A percentile compares a stretch with the other conserved stretches of the same genome.
phyloP scores from a whole-genome alignment of 208 protist species.

The Trypanosomatidae sp. region DNA sequence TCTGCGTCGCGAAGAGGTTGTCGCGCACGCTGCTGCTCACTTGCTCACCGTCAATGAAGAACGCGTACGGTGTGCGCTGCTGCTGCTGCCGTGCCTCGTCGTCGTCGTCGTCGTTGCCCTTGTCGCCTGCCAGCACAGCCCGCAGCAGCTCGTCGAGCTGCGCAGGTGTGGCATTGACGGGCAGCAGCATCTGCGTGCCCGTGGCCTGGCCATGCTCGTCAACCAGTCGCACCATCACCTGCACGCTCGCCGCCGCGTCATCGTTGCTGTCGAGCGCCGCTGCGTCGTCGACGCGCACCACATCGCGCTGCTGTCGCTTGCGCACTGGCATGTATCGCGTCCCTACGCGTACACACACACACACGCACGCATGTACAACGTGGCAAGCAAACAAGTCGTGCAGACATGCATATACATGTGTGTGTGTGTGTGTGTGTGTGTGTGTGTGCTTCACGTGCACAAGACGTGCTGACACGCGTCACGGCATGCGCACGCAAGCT shows the following conservation, averaged over 20 bases:
- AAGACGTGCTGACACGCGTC: too few relatives aligned
- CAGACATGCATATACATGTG: neutral
- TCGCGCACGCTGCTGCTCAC: constrained; percentile 80
- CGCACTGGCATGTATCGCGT: constrained; percentile 56
- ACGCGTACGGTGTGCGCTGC: constrained; percentile 88
- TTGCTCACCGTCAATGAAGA: constrained; percentile 93
- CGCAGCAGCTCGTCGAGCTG: constrained; percentile 84
- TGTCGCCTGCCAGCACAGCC: constrained; percentile 54
- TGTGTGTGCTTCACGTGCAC: too few relatives aligned
- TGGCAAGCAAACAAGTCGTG: neutral
- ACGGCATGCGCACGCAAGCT: too few relatives aligned
- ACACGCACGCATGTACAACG: neutral
- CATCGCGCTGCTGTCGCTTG: constrained; percentile 73
- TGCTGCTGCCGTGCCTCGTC: constrained; percentile 17
- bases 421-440: too few relatives aligned
- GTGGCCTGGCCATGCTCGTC: constrained; percentile 74
- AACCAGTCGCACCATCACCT: constrained; percentile 82
- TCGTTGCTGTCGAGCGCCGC: constrained; percentile 11
- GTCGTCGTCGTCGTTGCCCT: constrained; percentile 21
- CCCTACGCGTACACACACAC: neutral
- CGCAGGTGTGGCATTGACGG: constrained; percentile 71
- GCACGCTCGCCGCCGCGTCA: constrained; percentile 12
- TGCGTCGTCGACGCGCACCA: constrained; percentile 25
- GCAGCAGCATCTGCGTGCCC: constrained; percentile 89
- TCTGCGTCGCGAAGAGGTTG: constrained; percentile 63